phyloP scores from a whole-genome alignment of 495 filamentous ascomycete genomes.

The Tuber umbilicatum region DNA sequence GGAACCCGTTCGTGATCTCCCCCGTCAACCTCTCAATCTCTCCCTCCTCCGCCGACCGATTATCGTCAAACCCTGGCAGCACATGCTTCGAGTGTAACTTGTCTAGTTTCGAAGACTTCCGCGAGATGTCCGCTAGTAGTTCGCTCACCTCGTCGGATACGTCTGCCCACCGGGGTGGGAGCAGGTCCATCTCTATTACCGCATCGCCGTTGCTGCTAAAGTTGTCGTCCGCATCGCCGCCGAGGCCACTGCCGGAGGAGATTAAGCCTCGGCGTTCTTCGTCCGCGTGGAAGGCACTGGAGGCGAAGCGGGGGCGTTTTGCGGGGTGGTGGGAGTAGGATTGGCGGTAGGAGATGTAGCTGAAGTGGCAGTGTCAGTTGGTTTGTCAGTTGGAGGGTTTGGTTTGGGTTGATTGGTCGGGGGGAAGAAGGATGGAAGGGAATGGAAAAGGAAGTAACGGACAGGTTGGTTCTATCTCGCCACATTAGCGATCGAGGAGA shows the following conservation, averaged over 20 bases:
- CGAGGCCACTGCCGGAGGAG: constrained; percentile 49
- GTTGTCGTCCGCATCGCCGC: constrained; percentile 68
- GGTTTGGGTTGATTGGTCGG: constrained; percentile 18
- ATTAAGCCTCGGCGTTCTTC: constrained; percentile 83
- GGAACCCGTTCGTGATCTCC: constrained; percentile 79
- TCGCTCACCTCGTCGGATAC: constrained; percentile 89
- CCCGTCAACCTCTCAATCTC: constrained; percentile 87
- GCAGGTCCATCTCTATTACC: constrained; percentile 95
- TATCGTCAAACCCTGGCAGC: constrained; percentile 92
- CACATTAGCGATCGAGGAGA: constrained; percentile 54
- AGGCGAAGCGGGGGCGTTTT: constrained; percentile 68
- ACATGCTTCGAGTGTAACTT: constrained; percentile 95
- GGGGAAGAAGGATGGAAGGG: constrained; percentile 8
- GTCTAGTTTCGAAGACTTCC: constrained; percentile 75
- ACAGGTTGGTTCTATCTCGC: constrained; percentile 99
- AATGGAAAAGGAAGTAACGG: constrained; percentile 37
- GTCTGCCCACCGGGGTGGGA: constrained; percentile 94
- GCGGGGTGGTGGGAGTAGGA: constrained; percentile 92
- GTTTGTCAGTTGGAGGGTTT: constrained; percentile 18
- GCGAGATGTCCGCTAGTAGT: constrained; percentile 68
- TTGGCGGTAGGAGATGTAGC: constrained; percentile 97
- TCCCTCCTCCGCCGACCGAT: constrained; percentile 73
- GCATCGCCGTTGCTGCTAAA: constrained; percentile 59
- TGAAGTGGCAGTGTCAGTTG: constrained; percentile 42
- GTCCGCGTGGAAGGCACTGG: constrained; percentile 55